A percentile compares a stretch with the other conserved stretches of the same genome.
These are phyloP conservation scores for Nannochloropsis gaditana DNA, from an alignment of 108 stramenopile genomes.

Conservation along the genomic window DNA sequence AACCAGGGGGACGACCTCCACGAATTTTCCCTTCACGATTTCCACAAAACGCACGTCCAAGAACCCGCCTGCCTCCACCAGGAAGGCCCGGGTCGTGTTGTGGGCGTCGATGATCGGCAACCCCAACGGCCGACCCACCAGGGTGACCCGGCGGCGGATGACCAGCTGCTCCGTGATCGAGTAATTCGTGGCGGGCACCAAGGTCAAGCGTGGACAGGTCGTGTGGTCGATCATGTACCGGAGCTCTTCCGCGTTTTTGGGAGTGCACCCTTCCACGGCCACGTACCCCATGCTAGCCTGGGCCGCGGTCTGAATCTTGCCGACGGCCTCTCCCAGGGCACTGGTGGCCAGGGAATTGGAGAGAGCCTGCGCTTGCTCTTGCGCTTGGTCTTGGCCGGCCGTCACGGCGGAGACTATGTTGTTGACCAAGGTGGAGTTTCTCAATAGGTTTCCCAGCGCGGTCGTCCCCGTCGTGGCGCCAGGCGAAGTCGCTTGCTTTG, in stretches of 20 bases:
- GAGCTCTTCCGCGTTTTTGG: neutral
- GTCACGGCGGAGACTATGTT: neutral
- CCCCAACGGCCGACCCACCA: neutral
- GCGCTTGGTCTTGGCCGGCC: neutral
- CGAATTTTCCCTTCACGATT: neutral
- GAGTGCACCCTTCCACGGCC: constrained; percentile 1
- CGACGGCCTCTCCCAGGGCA: neutral
- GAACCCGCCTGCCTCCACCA: neutral
- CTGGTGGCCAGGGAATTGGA: neutral
- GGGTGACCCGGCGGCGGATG: neutral
- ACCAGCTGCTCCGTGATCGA: neutral
- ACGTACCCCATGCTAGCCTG: neutral
- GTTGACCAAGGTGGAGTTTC: neutral
- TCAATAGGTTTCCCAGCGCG: neutral
- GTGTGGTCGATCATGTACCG: neutral
- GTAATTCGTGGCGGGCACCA: neutral
- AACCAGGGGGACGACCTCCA: neutral
- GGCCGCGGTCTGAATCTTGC: neutral
- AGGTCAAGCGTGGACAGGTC: neutral
- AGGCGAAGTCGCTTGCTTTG: neutral
- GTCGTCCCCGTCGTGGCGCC: neutral
- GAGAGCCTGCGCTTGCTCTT: neutral
- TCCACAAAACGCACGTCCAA: constrained; percentile 17
- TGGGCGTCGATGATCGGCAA: neutral
- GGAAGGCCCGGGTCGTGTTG: neutral